Evolutionary conservation across 2,329 filamentous ascomycete species (phyloP).

Genomic region (Botrytis paeoniae): DNA sequence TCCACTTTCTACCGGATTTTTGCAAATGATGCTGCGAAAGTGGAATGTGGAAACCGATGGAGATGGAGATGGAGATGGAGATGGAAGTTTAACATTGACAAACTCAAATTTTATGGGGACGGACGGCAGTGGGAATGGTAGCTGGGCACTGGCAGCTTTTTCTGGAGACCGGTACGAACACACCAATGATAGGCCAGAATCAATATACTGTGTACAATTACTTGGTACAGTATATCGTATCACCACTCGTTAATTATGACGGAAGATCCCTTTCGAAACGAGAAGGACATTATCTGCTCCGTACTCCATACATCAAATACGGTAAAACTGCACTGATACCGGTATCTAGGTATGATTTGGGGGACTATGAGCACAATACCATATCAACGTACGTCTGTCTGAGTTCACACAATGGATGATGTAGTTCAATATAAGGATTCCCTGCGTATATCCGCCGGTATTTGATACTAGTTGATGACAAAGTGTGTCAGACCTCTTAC

Average conservation of each 20-base stretch:
- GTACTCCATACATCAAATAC: neutral
- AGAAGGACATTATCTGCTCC: neutral
- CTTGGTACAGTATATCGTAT: neutral
- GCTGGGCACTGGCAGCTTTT: neutral
- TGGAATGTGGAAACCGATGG: neutral
- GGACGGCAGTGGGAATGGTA: neutral
- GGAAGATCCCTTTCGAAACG: neutral
- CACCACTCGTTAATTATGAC: neutral
- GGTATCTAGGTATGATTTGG: neutral
- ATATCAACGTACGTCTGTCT: neutral
- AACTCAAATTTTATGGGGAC: neutral
- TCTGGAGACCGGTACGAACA: neutral
- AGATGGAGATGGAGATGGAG: neutral
- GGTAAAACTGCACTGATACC: neutral
- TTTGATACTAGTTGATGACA: neutral
- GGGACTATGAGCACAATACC: neutral
- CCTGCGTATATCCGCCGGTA: neutral
- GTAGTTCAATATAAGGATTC: neutral
- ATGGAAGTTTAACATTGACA: neutral
- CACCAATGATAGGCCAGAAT: neutral
- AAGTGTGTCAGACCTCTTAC: constrained; percentile 1
- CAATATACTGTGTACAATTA: neutral
- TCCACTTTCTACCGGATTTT: neutral
- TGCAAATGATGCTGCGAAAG: neutral
- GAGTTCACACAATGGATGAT: neutral